Evolutionary conservation across 129 eudicot genomes (phyloP), one percentile per base, ranked within the genome.

Genomic region (Centrapalus pauciflorus): DNA sequence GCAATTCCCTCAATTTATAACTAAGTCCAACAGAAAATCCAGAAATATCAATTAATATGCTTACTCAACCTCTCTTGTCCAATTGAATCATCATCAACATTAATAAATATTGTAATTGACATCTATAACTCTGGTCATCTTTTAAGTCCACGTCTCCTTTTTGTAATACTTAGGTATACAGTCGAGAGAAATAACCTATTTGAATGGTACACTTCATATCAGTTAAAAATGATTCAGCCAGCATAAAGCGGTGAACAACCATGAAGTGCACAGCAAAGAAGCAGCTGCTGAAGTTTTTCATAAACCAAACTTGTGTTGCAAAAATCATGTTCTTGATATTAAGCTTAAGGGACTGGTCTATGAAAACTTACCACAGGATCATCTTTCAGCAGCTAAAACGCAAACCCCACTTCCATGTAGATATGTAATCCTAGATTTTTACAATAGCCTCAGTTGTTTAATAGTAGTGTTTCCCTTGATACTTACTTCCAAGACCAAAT

Each of bases 401-500:
- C 46, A 38, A 38, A 38, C 46, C 14, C 46, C 13, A 38, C 13
- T 38, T 38, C 21, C 30, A 7, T 55, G 19, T 26, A 27, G 14
- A 1, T 1, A 46, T 3, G 1, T 14, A 46, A 46, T 4, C 21
- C 8, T 3, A 46, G 23, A 46, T 46, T 56, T 28, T 6, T 56
- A 56, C 63, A 28, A 14, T 5, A 56, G 41, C 63, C 35, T 7
- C 13, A 4, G 13, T 30, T 29, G 21, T 16, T 58, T 32, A 58
- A 32, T 58, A 30, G 16, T 30, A 30, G 46, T 66, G 45, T 49
- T 50, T 19, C 16, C 60, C 30, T 28, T 66, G 50, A 11, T 66
- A 11, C 41, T 49, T 46, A 66, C 49, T 66, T 29, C 50, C 49
- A 66, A 50, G 61, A 66, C 45, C 28, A 60, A 25, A 60, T 30